Evolutionary conservation across 208 protist species (phyloP).

Genomic region (Trichomonas gallinae): DNA sequence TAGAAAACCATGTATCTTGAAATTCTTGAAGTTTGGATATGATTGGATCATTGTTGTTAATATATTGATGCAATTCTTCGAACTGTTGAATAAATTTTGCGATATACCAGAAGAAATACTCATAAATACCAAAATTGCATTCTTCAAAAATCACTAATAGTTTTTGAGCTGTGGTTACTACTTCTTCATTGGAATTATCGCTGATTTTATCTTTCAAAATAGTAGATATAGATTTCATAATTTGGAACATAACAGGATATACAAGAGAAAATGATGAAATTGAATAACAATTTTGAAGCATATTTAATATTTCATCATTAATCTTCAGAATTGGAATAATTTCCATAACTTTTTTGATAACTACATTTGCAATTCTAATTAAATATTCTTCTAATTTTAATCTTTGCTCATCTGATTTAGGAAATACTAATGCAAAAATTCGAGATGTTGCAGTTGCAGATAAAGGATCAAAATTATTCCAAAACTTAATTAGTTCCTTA

Average conservation of each 20-base stretch:
- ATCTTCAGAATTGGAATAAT: neutral
- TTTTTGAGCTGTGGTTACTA: neutral
- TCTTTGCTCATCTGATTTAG: no score
- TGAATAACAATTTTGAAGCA: neutral
- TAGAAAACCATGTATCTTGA: neutral
- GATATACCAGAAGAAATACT: neutral
- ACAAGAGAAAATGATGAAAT: neutral
- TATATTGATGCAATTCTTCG: neutral
- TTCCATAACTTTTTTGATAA: no score
- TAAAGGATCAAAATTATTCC: no score
- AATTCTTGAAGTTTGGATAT: neutral
- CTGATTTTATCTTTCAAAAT: neutral
- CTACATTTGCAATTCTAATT: no score
- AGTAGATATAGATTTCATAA: neutral
- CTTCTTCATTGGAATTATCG: neutral
- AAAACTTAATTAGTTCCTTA: no score
- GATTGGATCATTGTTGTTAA: neutral
- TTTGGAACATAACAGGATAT: neutral
- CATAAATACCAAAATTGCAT: neutral
- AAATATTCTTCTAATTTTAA: no score
- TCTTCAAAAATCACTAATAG: neutral
- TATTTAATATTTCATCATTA: neutral
- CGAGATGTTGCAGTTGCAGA: no score
- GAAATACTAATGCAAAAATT: no score
- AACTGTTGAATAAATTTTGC: neutral